Evolutionary conservation across 23 red algal genomes (phyloP).

Genomic region (Gracilaria vermiculophylla): DNA sequence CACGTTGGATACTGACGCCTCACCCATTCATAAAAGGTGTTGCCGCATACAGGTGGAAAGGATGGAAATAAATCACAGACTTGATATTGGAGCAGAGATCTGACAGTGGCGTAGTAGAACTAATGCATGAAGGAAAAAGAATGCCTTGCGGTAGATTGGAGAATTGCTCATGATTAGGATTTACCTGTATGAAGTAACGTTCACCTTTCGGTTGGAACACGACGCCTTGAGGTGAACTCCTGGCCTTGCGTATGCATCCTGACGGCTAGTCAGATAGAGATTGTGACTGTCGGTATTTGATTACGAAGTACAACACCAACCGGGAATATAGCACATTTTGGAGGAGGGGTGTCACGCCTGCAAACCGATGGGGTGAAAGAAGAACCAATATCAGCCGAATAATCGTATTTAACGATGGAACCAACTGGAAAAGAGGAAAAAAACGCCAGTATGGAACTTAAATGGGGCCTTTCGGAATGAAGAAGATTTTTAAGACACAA

Average conservation of each 20-base stretch:
- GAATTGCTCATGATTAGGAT: background rate
- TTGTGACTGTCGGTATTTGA: conserved; percentile 20
- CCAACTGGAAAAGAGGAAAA: too few relatives aligned
- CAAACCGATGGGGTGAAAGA: background rate
- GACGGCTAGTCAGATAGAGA: conserved; percentile 6
- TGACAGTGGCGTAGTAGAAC: background rate
- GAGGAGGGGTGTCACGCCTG: conserved; percentile 21
- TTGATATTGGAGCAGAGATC: conserved; percentile 35
- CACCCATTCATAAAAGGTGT: background rate
- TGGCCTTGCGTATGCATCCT: background rate
- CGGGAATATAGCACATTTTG: background rate
- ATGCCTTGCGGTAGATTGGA: conserved; percentile 40
- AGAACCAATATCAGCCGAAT: background rate
- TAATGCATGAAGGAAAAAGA: conserved; percentile 22
- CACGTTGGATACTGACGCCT: conserved; percentile 15
- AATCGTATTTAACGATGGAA: background rate
- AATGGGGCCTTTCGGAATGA: too few relatives aligned
- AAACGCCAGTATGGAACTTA: too few relatives aligned
- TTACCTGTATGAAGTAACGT: background rate
- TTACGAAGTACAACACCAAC: background rate
- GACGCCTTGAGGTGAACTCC: conserved; percentile 31
- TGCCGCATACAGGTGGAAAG: background rate
- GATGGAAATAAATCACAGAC: background rate
- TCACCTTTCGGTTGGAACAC: conserved; percentile 40
- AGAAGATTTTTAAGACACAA: too few relatives aligned